Evolutionary conservation across 1,139 yeast species (phyloP).

Genomic region (Suhomyces anneliseae): DNA sequence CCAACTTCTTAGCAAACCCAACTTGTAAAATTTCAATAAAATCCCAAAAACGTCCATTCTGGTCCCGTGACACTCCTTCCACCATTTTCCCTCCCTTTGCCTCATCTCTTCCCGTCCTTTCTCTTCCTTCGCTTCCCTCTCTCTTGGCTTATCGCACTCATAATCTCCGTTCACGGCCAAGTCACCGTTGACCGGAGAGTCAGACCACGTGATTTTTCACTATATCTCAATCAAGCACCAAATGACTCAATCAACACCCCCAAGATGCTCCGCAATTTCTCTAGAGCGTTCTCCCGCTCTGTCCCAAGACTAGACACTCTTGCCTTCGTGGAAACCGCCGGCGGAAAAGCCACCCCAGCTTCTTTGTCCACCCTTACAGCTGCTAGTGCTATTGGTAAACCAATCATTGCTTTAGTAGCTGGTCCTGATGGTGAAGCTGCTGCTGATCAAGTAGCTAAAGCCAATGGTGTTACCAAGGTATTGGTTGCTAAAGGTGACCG

Average conservation of each 20-base stretch:
- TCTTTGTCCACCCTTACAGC: constrained; percentile 68
- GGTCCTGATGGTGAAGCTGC: constrained; percentile 52
- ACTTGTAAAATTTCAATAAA: too few relatives aligned
- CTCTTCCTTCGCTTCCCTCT: too few relatives aligned
- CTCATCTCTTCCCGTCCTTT: too few relatives aligned
- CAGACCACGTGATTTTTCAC: constrained; percentile 1
- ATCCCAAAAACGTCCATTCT: too few relatives aligned
- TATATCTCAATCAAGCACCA: not conserved
- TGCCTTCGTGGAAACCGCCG: constrained; percentile 69
- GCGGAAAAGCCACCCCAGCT: constrained; percentile 56
- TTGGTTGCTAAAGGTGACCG: constrained; percentile 50
- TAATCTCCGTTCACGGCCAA: not conserved
- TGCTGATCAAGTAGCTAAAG: constrained; percentile 38
- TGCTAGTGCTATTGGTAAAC: constrained; percentile 62
- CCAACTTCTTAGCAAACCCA: too few relatives aligned
- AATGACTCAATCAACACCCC: not conserved
- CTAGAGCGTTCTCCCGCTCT: constrained; percentile 34
- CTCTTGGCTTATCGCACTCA: too few relatives aligned
- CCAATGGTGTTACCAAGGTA: constrained; percentile 47
- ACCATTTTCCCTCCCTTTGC: too few relatives aligned
- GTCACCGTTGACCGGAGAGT: too few relatives aligned
- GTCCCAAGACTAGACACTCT: constrained; percentile 49
- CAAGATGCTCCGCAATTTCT: constrained; percentile 21
- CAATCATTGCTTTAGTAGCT: constrained; percentile 59
- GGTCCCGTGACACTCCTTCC: too few relatives aligned